These are phyloP conservation scores for Aspergillus costaricaensis DNA, from an alignment of 2,329 filamentous ascomycete genomes.

Conservation along the genomic window DNA sequence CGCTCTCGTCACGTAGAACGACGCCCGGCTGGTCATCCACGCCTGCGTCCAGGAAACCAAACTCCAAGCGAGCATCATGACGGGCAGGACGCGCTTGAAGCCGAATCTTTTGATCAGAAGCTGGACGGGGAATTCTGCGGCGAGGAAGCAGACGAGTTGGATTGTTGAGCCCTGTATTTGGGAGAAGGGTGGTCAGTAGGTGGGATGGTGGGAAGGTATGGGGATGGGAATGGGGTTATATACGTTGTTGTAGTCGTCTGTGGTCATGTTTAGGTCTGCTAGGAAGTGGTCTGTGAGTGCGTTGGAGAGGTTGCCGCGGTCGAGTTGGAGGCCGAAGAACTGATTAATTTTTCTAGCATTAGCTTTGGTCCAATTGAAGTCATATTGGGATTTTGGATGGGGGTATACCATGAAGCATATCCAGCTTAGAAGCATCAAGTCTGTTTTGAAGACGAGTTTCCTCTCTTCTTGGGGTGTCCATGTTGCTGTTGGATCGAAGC, in stretches of 20 bases:
- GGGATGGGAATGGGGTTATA: background rate
- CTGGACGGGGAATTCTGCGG: constrained; percentile 50
- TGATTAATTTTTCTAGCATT: constrained; percentile 1
- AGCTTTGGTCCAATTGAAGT: too few species aligned
- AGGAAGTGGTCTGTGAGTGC: constrained; percentile 42
- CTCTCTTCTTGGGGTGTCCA: constrained; percentile 48
- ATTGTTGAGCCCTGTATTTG: constrained; percentile 25
- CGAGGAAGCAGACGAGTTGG: constrained; percentile 27
- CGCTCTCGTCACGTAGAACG: constrained; percentile 42
- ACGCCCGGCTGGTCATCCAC: constrained; percentile 33
- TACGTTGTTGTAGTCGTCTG: constrained; percentile 43
- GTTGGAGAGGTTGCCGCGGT: constrained; percentile 39
- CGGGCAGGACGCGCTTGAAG: constrained; percentile 49
- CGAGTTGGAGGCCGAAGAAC: constrained; percentile 38
- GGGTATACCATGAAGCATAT: constrained; percentile 27
- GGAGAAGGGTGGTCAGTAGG: too few species aligned
- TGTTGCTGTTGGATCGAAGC: constrained; percentile 26
- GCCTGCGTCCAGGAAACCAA: constrained; percentile 42
- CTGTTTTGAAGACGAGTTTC: constrained; percentile 49
- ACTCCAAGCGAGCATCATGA: constrained; percentile 50
- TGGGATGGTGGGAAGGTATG: too few species aligned
- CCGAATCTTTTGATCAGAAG: constrained; percentile 51
- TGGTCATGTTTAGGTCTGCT: constrained; percentile 35
- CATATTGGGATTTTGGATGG: background rate
- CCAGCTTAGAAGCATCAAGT: constrained; percentile 21